Evolutionary conservation across 2,329 filamentous ascomycete species (phyloP).

Genomic region (Venturia oleaginea): DNA sequence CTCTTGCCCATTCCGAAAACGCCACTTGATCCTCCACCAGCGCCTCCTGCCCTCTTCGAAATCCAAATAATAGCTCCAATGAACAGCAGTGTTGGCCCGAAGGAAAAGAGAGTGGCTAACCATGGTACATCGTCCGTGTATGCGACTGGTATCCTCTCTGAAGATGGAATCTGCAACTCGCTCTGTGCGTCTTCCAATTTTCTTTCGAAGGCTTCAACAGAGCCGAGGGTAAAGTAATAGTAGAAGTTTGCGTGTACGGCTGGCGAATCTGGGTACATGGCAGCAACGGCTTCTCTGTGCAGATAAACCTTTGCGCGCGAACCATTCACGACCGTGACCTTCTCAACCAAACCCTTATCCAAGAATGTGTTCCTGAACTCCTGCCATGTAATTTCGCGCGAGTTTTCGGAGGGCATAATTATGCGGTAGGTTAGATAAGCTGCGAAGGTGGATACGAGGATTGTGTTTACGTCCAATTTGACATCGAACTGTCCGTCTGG

Average conservation of each 20-base stretch:
- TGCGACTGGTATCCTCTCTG: constrained; percentile 87
- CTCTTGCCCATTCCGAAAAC: constrained; percentile 96
- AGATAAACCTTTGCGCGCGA: constrained; percentile 72
- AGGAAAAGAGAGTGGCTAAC: constrained; percentile 64
- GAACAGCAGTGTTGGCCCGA: constrained; percentile 80
- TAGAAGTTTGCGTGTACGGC: constrained; percentile 60
- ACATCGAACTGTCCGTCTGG: constrained; percentile 35
- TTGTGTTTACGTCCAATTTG: constrained; percentile 46
- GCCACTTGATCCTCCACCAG: constrained; percentile 55
- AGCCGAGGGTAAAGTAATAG: constrained; percentile 95
- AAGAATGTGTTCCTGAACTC: constrained; percentile 90
- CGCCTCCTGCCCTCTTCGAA: constrained; percentile 63
- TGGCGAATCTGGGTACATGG: constrained; percentile 67
- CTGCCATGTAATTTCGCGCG: constrained; percentile 90
- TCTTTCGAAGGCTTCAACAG: constrained; percentile 84
- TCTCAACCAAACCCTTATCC: constrained; percentile 92
- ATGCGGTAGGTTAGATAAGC: constrained; percentile 55
- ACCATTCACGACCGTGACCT: constrained; percentile 71
- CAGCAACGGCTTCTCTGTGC: constrained; percentile 62
- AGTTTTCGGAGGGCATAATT: constrained; percentile 56
- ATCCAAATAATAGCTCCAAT: constrained; percentile 76
- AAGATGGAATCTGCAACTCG: constrained; percentile 73
- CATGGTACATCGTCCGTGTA: constrained; percentile 71
- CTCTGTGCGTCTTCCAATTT: constrained; percentile 80
- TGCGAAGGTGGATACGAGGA: constrained; percentile 49